phyloP scores from a whole-genome alignment of 169 alveolate species.

The Miamiensis avidus region DNA sequence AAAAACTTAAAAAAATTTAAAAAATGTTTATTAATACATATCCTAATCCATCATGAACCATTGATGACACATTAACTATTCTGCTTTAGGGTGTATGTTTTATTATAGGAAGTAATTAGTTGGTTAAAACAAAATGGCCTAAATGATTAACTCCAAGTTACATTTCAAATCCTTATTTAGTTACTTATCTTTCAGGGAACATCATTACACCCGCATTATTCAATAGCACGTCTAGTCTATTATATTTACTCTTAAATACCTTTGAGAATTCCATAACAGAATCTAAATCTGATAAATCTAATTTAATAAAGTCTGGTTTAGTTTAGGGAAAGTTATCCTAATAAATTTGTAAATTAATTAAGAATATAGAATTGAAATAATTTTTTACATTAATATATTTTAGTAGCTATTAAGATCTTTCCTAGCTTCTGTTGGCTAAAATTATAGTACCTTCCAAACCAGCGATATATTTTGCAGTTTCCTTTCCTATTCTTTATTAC shows the following conservation, averaged over 20 bases:
- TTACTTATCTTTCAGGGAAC: constrained; percentile 26
- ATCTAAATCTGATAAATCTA: constrained; percentile 56
- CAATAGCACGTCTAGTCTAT: constrained; percentile 64
- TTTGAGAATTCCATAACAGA: constrained; percentile 46
- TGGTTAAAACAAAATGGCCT: constrained; percentile 67
- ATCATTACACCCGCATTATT: constrained; percentile 82
- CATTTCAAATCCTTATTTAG: constrained; percentile 49
- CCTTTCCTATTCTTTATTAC: too few relatives aligned
- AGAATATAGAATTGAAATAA: too few relatives aligned
- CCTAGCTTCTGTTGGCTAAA: constrained; percentile 58
- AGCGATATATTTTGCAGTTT: constrained; percentile 67
- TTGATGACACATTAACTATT: constrained; percentile 50
- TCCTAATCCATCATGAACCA: constrained; percentile 43
- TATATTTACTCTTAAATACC: constrained; percentile 32
- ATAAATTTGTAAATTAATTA: constrained; percentile 10
- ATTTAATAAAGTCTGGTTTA: constrained; percentile 30
- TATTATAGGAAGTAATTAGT: constrained; percentile 50
- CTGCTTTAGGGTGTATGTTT: constrained; percentile 33
- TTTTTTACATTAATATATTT: constrained; percentile 8
- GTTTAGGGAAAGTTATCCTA: constrained; percentile 9
- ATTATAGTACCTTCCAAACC: constrained; percentile 73
- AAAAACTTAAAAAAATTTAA: constrained; percentile 10
- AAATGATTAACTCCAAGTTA: constrained; percentile 64
- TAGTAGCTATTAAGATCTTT: constrained; percentile 32
- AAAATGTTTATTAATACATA: constrained; percentile 25